Percentiles rank a stretch among this genome's conserved stretches.
Evolutionary conservation across 495 filamentous ascomycete species (phyloP).

Genomic region (Pseudotulostoma volvatum): DNA sequence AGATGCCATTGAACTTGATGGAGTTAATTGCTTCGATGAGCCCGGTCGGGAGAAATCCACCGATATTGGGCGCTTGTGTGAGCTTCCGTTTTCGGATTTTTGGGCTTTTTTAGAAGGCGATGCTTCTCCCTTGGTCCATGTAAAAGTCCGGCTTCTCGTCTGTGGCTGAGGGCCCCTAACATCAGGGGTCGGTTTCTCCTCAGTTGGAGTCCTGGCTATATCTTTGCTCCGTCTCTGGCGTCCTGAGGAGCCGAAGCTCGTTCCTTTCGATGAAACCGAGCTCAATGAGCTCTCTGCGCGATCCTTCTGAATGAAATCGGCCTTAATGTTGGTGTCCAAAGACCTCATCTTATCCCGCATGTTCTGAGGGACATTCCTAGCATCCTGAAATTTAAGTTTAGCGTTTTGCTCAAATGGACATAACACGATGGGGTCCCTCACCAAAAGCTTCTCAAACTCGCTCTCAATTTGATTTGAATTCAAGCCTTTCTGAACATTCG

Average conservation of each 20-base stretch:
- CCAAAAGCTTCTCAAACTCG: slow-evolving; percentile 36
- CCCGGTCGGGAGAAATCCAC: slow-evolving; percentile 26
- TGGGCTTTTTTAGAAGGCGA: slow-evolving; percentile 45
- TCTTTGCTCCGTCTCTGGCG: slow-evolving; percentile 27
- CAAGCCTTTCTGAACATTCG: slow-evolving; percentile 26
- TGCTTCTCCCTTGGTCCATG: slow-evolving; percentile 44
- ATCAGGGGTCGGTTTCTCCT: slow-evolving; percentile 3
- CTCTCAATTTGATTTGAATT: slow-evolving; percentile 31
- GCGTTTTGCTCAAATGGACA: too few species aligned
- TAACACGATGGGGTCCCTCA: too few species aligned
- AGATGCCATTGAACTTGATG: slow-evolving; percentile 24
- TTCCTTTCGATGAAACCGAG: slow-evolving; percentile 13
- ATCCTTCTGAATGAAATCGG: slow-evolving; percentile 84
- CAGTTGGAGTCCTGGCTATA: not conserved
- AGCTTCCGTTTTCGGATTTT: slow-evolving; percentile 28
- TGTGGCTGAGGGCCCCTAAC: slow-evolving; percentile 42
- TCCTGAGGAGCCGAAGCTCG: slow-evolving; percentile 22
- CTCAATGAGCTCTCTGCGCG: slow-evolving; percentile 43
- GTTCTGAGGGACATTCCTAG: slow-evolving; percentile 81
- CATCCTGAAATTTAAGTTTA: slow-evolving; percentile 45
- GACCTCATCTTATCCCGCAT: slow-evolving; percentile 88
- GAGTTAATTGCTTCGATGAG: slow-evolving; percentile 31
- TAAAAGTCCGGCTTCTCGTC: slow-evolving; percentile 51
- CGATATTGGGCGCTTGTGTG: slow-evolving; percentile 25
- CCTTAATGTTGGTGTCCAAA: slow-evolving; percentile 76